Evolutionary conservation across 768 basidiomycete genomes (phyloP), one percentile per base, ranked within the genome.

Genomic region (Daedalea quercina): DNA sequence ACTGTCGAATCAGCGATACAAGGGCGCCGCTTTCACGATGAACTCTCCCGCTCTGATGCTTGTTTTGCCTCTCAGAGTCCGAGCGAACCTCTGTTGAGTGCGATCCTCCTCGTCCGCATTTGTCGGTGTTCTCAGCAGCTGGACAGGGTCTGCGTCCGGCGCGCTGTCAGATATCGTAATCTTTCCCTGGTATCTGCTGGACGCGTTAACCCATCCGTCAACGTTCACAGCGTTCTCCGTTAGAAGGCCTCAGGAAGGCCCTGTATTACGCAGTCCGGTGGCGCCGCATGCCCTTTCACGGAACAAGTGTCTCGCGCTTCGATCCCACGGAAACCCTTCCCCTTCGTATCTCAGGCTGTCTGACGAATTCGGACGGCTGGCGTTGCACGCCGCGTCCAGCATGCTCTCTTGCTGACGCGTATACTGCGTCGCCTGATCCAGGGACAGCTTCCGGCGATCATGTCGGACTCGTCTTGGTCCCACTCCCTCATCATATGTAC

Each of bases 261-360:
- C 23, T 20, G 23, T 22, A 23, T 47, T 47, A 47, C 46, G 46
- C 46, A 19, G n/a, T 19, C 46, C 25, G 46, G 46, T 47, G 19
- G 7, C 9, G 17, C 47, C 22, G 33, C n/a, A 15, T 35, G 22
- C 28, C 40, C 52, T 43, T 37, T 52, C 52, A 46, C 44, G 43
- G 33, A 9, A 9, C 43, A 23, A 33, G 17, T 52, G 49, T 47
- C 54, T 41, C 51, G 50, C 46, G 41, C 52, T 35, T 50, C 28
- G 40, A 13, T 45, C 44, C 41, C 47, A 47, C 50, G 47, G 44
- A 47, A 55, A 40, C 37, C 52, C 53, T 25, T 20, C 41, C 41
- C 47, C 37, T 42, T 46, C 44, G 40, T 48, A 47, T 60, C 59
- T 54, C 58, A 60, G 55, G 58, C 58, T 60, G 53, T 60, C 58